These are phyloP conservation scores for Ophiostoma angusticollis DNA, from an alignment of 2,329 filamentous ascomycete genomes.

Conservation along the genomic window DNA sequence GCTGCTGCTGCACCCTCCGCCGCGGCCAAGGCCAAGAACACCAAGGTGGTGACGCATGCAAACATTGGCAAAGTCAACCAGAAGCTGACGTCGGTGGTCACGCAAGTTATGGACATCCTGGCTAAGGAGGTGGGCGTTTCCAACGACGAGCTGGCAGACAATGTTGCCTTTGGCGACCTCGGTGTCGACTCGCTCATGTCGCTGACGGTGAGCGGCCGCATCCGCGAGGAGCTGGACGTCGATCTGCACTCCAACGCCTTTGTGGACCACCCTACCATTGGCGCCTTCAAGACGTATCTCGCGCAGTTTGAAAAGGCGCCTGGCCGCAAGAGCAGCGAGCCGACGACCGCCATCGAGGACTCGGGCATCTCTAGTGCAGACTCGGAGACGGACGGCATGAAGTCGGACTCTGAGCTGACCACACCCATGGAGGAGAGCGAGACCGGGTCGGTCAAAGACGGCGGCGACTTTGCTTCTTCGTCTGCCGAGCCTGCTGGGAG, in stretches of 20 bases:
- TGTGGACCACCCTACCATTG: slow-evolving; percentile 40
- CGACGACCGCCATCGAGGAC: slow-evolving; percentile 14
- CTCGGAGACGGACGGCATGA: slow-evolving; percentile 32
- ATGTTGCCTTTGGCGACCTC: slow-evolving; percentile 42
- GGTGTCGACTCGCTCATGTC: slow-evolving; percentile 51
- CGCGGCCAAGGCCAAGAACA: slow-evolving; percentile 22
- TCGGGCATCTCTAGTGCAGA: slow-evolving; percentile 27
- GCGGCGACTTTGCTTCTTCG: slow-evolving; percentile 23
- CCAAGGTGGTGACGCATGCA: slow-evolving; percentile 32
- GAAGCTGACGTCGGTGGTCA: slow-evolving; percentile 34
- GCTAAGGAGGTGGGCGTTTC: slow-evolving; percentile 43
- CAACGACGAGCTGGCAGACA: slow-evolving; percentile 41
- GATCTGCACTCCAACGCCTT: slow-evolving; percentile 41
- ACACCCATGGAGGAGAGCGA: slow-evolving; percentile 41
- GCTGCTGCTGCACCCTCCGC: slow-evolving; percentile 21
- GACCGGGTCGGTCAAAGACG: slow-evolving; percentile 31
- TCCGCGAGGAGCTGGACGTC: slow-evolving; percentile 45
- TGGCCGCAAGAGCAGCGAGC: slow-evolving; percentile 16
- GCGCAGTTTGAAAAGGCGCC: slow-evolving; percentile 24
- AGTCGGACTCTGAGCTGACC: slow-evolving; percentile 38
- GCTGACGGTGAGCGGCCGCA: slow-evolving; percentile 41
- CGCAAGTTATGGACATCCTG: slow-evolving; percentile 38
- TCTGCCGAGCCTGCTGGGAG: slow-evolving; percentile 26
- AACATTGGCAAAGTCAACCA: slow-evolving; percentile 37
- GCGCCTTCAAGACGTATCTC: slow-evolving; percentile 36